Evolutionary conservation across 352 stramenopile species (phyloP).

Genomic region (Phytopythium oedochilum): DNA sequence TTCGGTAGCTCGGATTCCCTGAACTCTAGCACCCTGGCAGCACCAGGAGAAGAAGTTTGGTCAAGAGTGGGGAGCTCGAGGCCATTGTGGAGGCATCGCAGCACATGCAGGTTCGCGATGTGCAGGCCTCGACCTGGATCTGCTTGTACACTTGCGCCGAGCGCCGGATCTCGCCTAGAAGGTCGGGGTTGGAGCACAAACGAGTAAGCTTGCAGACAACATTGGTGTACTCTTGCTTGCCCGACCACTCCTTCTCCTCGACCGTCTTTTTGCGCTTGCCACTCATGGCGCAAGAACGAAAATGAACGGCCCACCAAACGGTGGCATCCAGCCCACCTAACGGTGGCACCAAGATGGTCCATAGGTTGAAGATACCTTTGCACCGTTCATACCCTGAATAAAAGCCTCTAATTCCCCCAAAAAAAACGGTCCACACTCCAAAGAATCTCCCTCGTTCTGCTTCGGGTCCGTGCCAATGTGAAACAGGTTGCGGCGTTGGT

Average conservation of each 20-base stretch:
- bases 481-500: slow-evolving; percentile 6
- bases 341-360: too few species aligned
- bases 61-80: slow-evolving; percentile 7
- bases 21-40: neutral
- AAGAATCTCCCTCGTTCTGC: slow-evolving; percentile 27
- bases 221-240: slow-evolving; percentile 1
- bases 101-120: slow-evolving; percentile 14
- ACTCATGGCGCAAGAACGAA: neutral
- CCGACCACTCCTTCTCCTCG: slow-evolving; percentile 5
- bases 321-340: too few species aligned
- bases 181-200: slow-evolving; percentile 4
- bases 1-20: neutral
- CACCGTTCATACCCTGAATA: too few species aligned
- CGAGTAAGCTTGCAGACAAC: slow-evolving; percentile 12
- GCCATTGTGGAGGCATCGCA: slow-evolving; percentile 8
- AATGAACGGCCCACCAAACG: too few species aligned
- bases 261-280: slow-evolving; percentile 3
- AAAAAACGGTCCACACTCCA: too few species aligned
- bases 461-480: slow-evolving; percentile 29
- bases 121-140: slow-evolving; percentile 17
- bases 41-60: slow-evolving; percentile 8
- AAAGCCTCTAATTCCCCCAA: too few species aligned
- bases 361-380: too few species aligned
- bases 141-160: slow-evolving; percentile 8
- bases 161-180: slow-evolving; percentile 9